Evolutionary conservation across 768 basidiomycete species (phyloP), one percentile per base, ranked within the genome.

Genomic region (Lyophyllum shimeji): DNA sequence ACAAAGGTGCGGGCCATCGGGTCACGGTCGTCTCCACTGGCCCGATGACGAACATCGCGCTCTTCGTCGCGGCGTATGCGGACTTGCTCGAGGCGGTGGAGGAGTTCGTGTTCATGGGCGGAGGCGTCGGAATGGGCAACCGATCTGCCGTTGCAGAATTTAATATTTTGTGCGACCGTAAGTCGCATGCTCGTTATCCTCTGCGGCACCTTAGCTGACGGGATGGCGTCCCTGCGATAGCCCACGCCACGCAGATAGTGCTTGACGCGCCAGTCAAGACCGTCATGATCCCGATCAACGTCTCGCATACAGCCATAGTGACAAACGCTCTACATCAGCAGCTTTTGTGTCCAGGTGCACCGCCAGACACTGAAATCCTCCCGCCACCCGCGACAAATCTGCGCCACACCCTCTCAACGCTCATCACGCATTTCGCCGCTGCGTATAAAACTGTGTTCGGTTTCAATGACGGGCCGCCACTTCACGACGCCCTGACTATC

Each of bases 81-180:
- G 75, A 82, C 42, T 67, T 83, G 27, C 60, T 82, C n/a, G 71
- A 71, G 13, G 85, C 76, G 9, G 71, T 92, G 5, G 83, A 86
- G 56, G 82, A 89, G 57, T 80, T 91, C 58, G 87, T 91, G 7
- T 89, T 93, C 64, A 95, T 96, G 93, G 93, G 93, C 11, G 93
- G 93, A n/a, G 92, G 85, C 2, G 85, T 92, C 25, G 93, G 93
- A 8, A 65, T 90, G 21, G 93, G 93, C 0, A 95, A 95, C 64
- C 76, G 87, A 29, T 86, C 89, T 7, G 76, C 92, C 13, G 86
- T 84, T 11, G 91, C 90, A 63, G 92, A 93, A 67, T 94, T 84
- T 69, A 93, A 93, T 65, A 85, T 92, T 51, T 69, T 89, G 17
- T 90, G 88, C 58, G 91, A 92, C 73, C 90, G 89, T 91, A 63